Evolutionary conservation across 129 eudicot species (phyloP).

Genomic region (Artemisia annua): DNA sequence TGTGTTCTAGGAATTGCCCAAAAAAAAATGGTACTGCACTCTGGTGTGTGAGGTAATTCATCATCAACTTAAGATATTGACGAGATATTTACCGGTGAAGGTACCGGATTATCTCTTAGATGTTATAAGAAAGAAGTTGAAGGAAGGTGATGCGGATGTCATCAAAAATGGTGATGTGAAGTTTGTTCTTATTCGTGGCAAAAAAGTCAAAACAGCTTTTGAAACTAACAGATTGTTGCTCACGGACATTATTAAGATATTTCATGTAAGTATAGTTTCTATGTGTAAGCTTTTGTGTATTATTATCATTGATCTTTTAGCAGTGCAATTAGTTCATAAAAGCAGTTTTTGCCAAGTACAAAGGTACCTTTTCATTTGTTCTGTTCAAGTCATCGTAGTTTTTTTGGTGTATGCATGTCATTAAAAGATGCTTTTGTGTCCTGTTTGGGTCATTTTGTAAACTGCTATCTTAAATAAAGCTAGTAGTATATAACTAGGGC

Average conservation of each 20-base stretch:
- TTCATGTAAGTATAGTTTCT: constrained; percentile 58
- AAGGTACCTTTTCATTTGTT: too few relatives aligned
- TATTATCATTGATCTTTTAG: too few relatives aligned
- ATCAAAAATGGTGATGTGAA: constrained; percentile 43
- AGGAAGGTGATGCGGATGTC: constrained; percentile 22
- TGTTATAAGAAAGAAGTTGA: constrained; percentile 40
- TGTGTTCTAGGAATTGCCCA: constrained; percentile 64
- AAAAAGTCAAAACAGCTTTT: constrained; percentile 46
- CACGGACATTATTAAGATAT: constrained; percentile 62
- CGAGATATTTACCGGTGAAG: constrained; percentile 42
- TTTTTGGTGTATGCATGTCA: too few relatives aligned
- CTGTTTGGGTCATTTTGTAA: too few relatives aligned
- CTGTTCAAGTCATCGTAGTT: too few relatives aligned
- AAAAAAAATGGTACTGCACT: constrained; percentile 77
- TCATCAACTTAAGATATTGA: constrained; percentile 45
- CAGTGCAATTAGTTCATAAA: too few relatives aligned
- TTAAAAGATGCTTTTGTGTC: too few relatives aligned
- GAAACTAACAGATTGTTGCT: constrained; percentile 49
- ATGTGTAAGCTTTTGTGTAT: too few relatives aligned
- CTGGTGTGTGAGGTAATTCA: constrained; percentile 50
- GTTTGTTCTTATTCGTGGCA: constrained; percentile 70
- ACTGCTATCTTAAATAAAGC: too few relatives aligned
- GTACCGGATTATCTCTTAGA: constrained; percentile 43
- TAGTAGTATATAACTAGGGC: too few relatives aligned
- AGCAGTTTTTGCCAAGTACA: too few relatives aligned